Conservation (phyloP, 1,139 yeast genomes). For the Geotrichum siamense region DNA sequence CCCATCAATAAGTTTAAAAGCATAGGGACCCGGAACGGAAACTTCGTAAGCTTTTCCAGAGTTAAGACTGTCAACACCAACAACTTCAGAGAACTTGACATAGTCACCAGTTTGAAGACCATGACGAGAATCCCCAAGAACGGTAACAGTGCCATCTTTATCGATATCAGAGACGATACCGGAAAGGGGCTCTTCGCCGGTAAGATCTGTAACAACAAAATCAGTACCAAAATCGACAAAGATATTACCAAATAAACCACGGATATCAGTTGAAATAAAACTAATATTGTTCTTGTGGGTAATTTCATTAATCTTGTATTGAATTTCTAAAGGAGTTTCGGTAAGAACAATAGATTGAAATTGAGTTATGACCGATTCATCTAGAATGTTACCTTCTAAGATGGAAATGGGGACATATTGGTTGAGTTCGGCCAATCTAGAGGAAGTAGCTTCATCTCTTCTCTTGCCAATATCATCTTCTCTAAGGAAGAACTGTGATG, state of each 20-base stretch:
- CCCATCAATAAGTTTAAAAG: conserved; percentile 61
- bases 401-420: conserved; percentile 84
- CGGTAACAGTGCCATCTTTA: conserved; percentile 82
- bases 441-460: conserved; percentile 66
- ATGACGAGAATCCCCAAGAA: conserved; percentile 86
- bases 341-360: conserved; percentile 83
- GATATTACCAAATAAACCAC: conserved; percentile 82
- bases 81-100: conserved; percentile 82
- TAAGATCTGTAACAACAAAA: conserved; percentile 74
- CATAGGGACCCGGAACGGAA: conserved; percentile 88
- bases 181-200: conserved; percentile 84
- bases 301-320: conserved; percentile 63
- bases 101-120: conserved; percentile 88
- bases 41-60: conserved; percentile 67
- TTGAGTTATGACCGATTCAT: conserved; percentile 41
- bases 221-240: conserved; percentile 86
- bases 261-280: conserved; percentile 71
- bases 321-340: conserved; percentile 66
- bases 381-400: conserved; percentile 43
- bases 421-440: conserved; percentile 71
- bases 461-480: conserved; percentile 65
- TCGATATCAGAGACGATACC: conserved; percentile 90
- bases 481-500: conserved; percentile 79
- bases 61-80: conserved; percentile 58
- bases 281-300: conserved; percentile 71